phyloP scores from a whole-genome alignment of 139 green algal genomes.

The Zygnema cylindricum region DNA sequence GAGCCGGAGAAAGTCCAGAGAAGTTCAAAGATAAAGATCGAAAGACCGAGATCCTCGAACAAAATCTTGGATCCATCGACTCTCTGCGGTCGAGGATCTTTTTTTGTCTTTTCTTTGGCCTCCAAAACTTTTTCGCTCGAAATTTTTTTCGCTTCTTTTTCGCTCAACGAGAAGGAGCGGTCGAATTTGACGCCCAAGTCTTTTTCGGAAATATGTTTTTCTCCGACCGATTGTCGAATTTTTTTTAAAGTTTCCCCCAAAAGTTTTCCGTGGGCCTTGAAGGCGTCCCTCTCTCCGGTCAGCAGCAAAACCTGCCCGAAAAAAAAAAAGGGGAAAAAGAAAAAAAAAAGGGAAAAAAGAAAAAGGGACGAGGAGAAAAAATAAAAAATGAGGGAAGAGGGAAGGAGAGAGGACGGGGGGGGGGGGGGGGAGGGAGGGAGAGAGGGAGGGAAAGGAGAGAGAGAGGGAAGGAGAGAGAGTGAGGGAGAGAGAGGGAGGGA shows the following conservation, averaged over 20 bases:
- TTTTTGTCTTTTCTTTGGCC: too few relatives aligned
- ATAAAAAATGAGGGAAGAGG: neutral
- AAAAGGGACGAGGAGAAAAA: neutral
- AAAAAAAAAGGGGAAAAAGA: neutral
- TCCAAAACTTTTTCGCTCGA: too few relatives aligned
- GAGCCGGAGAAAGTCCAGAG: too few relatives aligned
- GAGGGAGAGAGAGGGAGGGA: too few relatives aligned
- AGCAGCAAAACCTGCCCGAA: neutral
- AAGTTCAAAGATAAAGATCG: too few relatives aligned
- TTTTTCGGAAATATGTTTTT: neutral
- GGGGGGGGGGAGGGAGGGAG: neutral
- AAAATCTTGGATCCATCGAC: too few relatives aligned
- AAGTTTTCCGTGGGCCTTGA: neutral
- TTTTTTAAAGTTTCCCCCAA: neutral
- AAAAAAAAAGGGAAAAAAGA: neutral
- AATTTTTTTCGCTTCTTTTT: neutral
- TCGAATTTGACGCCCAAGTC: neutral
- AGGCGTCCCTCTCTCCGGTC: neutral
- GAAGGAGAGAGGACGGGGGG: neutral
- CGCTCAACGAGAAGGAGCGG: neutral
- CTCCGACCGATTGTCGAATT: neutral
- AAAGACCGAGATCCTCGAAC: too few relatives aligned
- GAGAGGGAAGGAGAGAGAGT: too few relatives aligned
- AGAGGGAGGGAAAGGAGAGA: too few relatives aligned
- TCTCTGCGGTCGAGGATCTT: too few relatives aligned